Conservation (phyloP, 305 asterid genomes). For the Solanum hybrid region DNA sequence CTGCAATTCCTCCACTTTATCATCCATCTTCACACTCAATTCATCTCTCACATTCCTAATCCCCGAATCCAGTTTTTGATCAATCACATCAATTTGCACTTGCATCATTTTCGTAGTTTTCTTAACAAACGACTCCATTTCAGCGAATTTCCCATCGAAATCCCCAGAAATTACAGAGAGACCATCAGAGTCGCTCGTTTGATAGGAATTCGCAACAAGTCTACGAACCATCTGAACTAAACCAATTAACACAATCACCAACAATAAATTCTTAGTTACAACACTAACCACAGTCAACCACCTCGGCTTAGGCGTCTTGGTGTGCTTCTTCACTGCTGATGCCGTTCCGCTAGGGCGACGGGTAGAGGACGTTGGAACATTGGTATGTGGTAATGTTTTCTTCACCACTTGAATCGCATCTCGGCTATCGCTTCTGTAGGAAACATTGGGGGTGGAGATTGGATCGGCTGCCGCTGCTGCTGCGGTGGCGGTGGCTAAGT, state of each 20-base stretch:
- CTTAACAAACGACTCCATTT: slow-evolving; percentile 50
- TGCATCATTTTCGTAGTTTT: slow-evolving; percentile 65
- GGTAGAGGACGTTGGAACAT: slow-evolving; percentile 6
- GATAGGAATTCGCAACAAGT: slow-evolving; percentile 22
- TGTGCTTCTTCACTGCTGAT: slow-evolving; percentile 23
- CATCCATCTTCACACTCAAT: slow-evolving; percentile 38
- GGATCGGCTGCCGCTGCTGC: slow-evolving; percentile 20
- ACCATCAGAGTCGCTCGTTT: slow-evolving; percentile 12
- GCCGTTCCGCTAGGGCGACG: slow-evolving; percentile 12
- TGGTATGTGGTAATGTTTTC: slow-evolving; percentile 18
- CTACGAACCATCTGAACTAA: slow-evolving; percentile 47
- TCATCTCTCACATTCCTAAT: slow-evolving; percentile 42
- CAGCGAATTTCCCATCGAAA: slow-evolving; percentile 51
- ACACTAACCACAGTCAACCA: slow-evolving; percentile 63
- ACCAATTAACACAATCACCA: slow-evolving; percentile 39
- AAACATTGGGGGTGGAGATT: slow-evolving; percentile 9
- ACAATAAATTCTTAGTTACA: slow-evolving; percentile 44
- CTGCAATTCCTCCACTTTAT: slow-evolving; percentile 29
- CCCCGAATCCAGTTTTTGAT: slow-evolving; percentile 39
- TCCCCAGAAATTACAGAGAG: slow-evolving; percentile 40
- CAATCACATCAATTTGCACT: slow-evolving; percentile 66
- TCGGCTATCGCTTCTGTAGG: slow-evolving; percentile 8
- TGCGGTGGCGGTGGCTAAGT: slow-evolving; percentile 25
- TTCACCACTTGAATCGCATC: slow-evolving; percentile 34
- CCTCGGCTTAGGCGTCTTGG: slow-evolving; percentile 45